Evolutionary conservation across 352 stramenopile species (phyloP).

Genomic region (Globisporangium okanoganense): DNA sequence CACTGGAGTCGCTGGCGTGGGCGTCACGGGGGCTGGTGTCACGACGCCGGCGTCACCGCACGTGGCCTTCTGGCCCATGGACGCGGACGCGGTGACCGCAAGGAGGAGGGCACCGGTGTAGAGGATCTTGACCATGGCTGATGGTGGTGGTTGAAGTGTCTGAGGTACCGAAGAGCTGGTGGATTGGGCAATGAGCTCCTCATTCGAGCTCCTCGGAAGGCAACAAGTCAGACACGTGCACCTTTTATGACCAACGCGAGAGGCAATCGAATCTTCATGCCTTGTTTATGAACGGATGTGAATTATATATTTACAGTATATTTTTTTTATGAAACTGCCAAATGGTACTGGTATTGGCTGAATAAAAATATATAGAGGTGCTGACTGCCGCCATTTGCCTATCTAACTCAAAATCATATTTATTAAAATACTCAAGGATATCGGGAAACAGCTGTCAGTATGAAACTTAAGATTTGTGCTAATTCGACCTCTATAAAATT

Average conservation of each 20-base stretch:
- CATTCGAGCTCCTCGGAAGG: not conserved
- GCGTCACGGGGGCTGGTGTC: constrained; percentile 20
- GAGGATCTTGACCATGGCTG: constrained; percentile 42
- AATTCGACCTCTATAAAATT: not conserved
- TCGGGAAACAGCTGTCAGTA: not conserved
- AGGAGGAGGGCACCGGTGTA: constrained; percentile 27
- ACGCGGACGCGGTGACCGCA: constrained; percentile 20
- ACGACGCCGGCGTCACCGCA: constrained; percentile 29
- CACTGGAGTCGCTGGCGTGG: not conserved
- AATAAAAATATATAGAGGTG: no score
- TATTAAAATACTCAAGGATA: not conserved
- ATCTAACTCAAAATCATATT: no score
- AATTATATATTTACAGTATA: not conserved
- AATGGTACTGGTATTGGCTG: no score
- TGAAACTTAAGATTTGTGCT: not conserved
- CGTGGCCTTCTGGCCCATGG: constrained; percentile 19
- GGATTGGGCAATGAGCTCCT: not conserved
- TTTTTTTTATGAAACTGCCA: no score
- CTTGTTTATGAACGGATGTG: not conserved
- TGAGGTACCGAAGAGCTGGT: not conserved
- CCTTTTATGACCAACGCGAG: not conserved
- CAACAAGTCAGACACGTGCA: not conserved
- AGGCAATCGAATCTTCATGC: not conserved
- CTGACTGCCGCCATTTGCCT: no score
- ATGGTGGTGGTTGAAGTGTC: not conserved